A percentile compares a stretch with the other conserved stretches of the same genome.
Evolutionary conservation across 345 rosid species (phyloP).

Genomic region (Angophora floribunda): DNA sequence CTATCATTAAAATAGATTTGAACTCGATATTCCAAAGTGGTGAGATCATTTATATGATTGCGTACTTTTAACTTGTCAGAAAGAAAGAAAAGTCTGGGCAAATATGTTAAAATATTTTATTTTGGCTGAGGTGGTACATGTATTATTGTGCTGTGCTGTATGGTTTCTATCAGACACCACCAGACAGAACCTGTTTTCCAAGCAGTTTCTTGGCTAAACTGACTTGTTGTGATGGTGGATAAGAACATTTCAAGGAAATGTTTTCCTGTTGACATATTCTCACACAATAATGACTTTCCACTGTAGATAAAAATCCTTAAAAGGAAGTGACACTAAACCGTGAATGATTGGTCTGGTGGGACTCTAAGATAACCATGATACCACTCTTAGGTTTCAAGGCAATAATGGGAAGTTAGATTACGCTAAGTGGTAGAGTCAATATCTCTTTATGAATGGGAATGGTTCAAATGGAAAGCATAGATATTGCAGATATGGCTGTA

Average conservation of each 20-base stretch:
- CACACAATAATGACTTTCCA: background rate
- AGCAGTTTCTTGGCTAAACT: background rate
- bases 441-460: background rate
- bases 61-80: background rate
- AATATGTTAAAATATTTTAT: background rate
- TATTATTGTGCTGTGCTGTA: background rate
- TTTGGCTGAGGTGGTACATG: background rate
- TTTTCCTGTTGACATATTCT: background rate
- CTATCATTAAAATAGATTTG: background rate
- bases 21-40: background rate
- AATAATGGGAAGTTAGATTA: background rate
- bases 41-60: background rate
- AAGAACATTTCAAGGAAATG: background rate
- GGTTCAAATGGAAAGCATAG: background rate
- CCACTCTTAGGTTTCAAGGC: background rate
- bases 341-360: background rate
- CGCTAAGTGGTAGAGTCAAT: background rate
- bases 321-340: background rate
- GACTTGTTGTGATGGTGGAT: background rate
- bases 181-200: background rate
- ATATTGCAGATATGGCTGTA: background rate
- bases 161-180: background rate
- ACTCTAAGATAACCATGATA: background rate
- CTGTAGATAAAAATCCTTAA: background rate
- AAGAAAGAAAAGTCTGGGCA: background rate